Evolutionary conservation across 1,284 basidiomycete species (phyloP), one percentile per base, ranked within the genome.

Genomic region (Ceratobasidium papillatum): DNA sequence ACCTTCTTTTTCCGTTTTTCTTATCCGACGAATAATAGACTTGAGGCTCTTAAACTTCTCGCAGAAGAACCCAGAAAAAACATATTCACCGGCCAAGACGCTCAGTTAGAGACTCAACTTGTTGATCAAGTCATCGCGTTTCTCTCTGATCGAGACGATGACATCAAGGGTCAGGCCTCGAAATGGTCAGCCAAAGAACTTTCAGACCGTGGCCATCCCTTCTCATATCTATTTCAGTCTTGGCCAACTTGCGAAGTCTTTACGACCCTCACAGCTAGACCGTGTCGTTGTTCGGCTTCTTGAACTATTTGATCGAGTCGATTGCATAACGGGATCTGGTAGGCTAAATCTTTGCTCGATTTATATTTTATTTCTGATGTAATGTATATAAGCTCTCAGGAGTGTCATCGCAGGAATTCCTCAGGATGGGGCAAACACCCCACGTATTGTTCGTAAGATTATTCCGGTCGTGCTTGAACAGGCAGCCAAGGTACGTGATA

Each of bases 161-260:
- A 99, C 84, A 97, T 99, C 77, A 99, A 99, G 86, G 98, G 98
- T 81, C 93, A 96, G 80, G 95, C 95, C 1, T 96, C 98, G 14
- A 94, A 95, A 84, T 96, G 94, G 96, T 94, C n/a, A n/a, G n/a
- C n/a, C n/a, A n/a, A n/a, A n/a, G n/a, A n/a, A n/a, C n/a, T n/a
- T n/a, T n/a, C n/a, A n/a, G n/a, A n/a, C n/a, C n/a, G n/a, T n/a
- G n/a, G n/a, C n/a, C n/a, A n/a, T n/a, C n/a, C n/a, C n/a, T n/a
- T n/a, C n/a, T n/a, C n/a, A n/a, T n/a, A n/a, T n/a, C n/a, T n/a
- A n/a, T n/a, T n/a, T n/a, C n/a, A n/a, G n/a, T n/a, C n/a, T n/a
- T n/a, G n/a, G n/a, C n/a, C n/a, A n/a, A n/a, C n/a, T n/a, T n/a
- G n/a, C n/a, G n/a, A n/a, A n/a, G n/a, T n/a, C n/a, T n/a, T n/a